Evolutionary conservation across 2,329 filamentous ascomycete genomes (phyloP).

Genomic region (Myriosclerotinia scirpicola): DNA sequence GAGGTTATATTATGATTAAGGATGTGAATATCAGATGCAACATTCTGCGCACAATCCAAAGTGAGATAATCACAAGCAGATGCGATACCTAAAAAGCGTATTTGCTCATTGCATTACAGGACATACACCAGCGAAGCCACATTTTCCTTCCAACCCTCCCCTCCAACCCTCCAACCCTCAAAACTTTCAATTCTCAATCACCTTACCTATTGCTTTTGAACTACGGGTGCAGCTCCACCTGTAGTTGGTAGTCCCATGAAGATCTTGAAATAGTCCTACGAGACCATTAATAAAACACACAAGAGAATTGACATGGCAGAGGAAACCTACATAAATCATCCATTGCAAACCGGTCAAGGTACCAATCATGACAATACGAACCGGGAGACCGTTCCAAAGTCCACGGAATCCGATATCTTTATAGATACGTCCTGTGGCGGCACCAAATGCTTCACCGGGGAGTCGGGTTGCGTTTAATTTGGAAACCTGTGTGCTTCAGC

Average conservation of each 20-base stretch:
- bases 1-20: no score
- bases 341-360: slow-evolving; percentile 77
- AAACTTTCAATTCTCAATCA: not conserved
- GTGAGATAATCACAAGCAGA: not conserved
- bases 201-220: slow-evolving; percentile 31
- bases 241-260: slow-evolving; percentile 86
- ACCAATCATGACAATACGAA: slow-evolving; percentile 60
- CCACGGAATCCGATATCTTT: slow-evolving; percentile 81
- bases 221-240: slow-evolving; percentile 52
- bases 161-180: not conserved
- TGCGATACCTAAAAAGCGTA: not conserved
- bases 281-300: slow-evolving; percentile 19
- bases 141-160: not conserved
- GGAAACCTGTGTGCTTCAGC: slow-evolving; percentile 46
- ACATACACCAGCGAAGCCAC: not conserved
- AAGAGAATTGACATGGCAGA: not conserved
- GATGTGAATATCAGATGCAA: no score
- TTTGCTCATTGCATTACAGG: not conserved
- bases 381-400: slow-evolving; percentile 88
- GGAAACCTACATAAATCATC: slow-evolving; percentile 75
- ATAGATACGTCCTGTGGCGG: slow-evolving; percentile 78
- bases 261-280: slow-evolving; percentile 82
- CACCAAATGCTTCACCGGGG: slow-evolving; percentile 74
- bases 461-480: slow-evolving; percentile 82
- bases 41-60: not conserved